Evolutionary conservation across 495 filamentous ascomycete genomes (phyloP).

Genomic region (Penicillium roqueforti): DNA sequence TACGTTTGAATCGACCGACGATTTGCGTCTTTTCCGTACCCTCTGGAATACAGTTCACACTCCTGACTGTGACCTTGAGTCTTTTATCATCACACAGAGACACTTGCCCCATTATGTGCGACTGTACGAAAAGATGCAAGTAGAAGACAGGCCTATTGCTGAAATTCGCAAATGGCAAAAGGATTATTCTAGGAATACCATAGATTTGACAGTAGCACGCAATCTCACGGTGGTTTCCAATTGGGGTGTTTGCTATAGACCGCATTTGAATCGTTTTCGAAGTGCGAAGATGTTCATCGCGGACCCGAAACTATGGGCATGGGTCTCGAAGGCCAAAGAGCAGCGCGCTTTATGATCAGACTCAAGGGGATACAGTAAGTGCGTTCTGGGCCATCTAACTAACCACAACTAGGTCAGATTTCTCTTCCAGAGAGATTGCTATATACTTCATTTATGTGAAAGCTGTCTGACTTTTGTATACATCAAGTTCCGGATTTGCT

Average conservation of each 20-base stretch:
- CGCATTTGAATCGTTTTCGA: not conserved
- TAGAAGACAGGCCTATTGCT: not conserved
- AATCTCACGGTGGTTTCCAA: not conserved
- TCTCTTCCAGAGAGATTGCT: no score
- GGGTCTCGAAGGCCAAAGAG: not conserved
- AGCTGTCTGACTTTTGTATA: no score
- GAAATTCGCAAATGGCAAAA: not conserved
- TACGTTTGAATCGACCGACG: conserved; percentile 1
- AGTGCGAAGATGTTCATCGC: not conserved
- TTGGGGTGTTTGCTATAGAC: not conserved
- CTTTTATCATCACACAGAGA: not conserved
- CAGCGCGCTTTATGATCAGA: not conserved
- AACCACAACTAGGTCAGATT: no score
- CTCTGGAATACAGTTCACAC: not conserved
- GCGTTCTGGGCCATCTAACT: no score
- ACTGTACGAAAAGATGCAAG: not conserved
- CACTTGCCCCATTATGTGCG: not conserved
- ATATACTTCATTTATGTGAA: no score
- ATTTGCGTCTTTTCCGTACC: not conserved
- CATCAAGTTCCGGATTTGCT: no score
- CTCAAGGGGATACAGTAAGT: not conserved
- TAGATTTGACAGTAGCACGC: not conserved
- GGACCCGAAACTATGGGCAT: not conserved
- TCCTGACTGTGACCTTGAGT: not conserved
- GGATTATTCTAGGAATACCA: not conserved